These are phyloP conservation scores for Barbarea vulgaris DNA, from an alignment of 345 rosid genomes.

Conservation along the genomic window DNA sequence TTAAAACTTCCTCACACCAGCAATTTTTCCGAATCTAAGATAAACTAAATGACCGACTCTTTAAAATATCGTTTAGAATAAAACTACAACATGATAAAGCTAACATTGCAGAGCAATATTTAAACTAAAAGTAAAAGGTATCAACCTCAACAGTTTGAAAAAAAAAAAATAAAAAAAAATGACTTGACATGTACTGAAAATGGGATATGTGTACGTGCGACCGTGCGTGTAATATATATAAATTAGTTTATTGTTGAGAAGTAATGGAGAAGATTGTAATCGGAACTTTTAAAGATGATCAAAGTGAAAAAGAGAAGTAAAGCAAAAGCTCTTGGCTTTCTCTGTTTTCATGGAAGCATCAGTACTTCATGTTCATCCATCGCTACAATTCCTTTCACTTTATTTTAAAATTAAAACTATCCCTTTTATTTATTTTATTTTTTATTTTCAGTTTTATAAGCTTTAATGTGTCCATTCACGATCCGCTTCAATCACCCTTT, in stretches of 20 bases:
- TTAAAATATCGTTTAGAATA: background rate
- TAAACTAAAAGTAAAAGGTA: conserved; percentile 17
- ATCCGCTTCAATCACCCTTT: conserved; percentile 37
- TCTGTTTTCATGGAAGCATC: conserved; percentile 44
- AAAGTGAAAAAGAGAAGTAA: conserved; percentile 45
- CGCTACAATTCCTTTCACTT: conserved; percentile 34
- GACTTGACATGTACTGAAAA: conserved; percentile 16
- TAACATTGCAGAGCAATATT: conserved; percentile 19
- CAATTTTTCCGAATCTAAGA: background rate
- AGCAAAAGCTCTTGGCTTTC: conserved; percentile 45
- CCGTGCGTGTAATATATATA: conserved; percentile 36
- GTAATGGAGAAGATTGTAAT: conserved; percentile 41
- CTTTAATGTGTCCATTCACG: conserved; percentile 43
- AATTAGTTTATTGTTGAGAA: conserved; percentile 6
- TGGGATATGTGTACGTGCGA: conserved; percentile 35
- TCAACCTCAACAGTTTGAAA: background rate
- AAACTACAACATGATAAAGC: conserved; percentile 17
- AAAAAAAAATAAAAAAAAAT: background rate
- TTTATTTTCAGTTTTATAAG: conserved; percentile 1
- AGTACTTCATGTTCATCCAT: conserved; percentile 43
- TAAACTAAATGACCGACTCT: background rate
- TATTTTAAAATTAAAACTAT: conserved; percentile 28
- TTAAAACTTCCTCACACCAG: conserved; percentile 7
- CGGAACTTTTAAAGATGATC: conserved; percentile 44
- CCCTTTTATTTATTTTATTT: background rate